These are phyloP conservation scores for Lipomyces chichibuensis DNA, from an alignment of 805 yeast genomes.

Conservation along the genomic window DNA sequence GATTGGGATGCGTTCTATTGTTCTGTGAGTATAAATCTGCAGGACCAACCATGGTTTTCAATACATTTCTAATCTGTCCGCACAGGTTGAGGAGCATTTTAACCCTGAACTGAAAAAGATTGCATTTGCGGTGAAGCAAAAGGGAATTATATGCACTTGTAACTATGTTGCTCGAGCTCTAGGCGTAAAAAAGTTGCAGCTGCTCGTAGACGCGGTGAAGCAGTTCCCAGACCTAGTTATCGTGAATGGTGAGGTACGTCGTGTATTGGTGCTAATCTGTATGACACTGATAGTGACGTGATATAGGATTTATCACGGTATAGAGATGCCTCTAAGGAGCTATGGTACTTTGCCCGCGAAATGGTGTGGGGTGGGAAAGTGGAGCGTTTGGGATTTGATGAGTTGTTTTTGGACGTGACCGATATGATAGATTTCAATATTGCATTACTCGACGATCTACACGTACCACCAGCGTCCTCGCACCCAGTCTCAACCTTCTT, in stretches of 20 bases:
- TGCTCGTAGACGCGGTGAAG: slow-evolving; percentile 13
- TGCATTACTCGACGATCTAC: slow-evolving; percentile 1
- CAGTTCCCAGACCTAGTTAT: slow-evolving; percentile 13
- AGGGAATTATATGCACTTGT: slow-evolving; percentile 22
- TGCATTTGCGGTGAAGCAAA: slow-evolving; percentile 27
- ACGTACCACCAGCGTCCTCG: neutral
- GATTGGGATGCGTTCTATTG: slow-evolving; percentile 27
- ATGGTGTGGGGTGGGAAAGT: slow-evolving; percentile 16
- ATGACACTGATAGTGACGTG: neutral
- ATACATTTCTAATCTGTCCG: neutral
- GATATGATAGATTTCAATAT: slow-evolving; percentile 15
- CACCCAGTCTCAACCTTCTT: neutral
- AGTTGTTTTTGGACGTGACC: slow-evolving; percentile 22
- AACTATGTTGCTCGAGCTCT: slow-evolving; percentile 21
- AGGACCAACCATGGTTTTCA: neutral
- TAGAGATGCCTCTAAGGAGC: slow-evolving; percentile 18
- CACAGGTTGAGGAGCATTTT: slow-evolving; percentile 22
- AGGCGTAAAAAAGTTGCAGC: slow-evolving; percentile 17
- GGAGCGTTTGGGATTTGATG: slow-evolving; percentile 24
- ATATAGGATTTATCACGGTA: slow-evolving; percentile 19
- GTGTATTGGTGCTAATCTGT: neutral
- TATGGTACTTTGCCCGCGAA: slow-evolving; percentile 10
- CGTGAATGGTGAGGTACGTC: slow-evolving; percentile 27
- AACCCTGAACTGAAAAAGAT: slow-evolving; percentile 12
- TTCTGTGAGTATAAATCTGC: slow-evolving; percentile 10